These are phyloP conservation scores for Euphrasia arctica DNA, from an alignment of 305 asterid species.

Conservation along the genomic window DNA sequence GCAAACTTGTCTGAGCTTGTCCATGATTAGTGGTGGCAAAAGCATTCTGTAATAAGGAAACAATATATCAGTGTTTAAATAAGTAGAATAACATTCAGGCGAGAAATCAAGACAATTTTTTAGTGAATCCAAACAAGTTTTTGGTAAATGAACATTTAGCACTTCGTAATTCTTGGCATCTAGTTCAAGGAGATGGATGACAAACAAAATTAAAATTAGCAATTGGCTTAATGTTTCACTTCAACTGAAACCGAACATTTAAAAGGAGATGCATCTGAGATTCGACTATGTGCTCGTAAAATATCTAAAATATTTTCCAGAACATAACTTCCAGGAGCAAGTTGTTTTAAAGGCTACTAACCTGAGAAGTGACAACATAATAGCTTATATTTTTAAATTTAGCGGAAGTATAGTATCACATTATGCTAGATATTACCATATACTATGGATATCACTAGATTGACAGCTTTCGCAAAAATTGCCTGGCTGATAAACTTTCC, in stretches of 20 bases:
- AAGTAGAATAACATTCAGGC: constrained; percentile 9
- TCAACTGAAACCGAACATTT: neutral
- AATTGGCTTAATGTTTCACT: constrained; percentile 5
- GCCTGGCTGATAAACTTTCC: neutral
- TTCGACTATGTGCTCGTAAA: constrained; percentile 11
- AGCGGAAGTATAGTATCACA: neutral
- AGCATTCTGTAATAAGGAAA: constrained; percentile 48
- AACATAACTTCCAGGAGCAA: neutral
- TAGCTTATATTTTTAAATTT: constrained; percentile 16
- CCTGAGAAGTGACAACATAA: neutral
- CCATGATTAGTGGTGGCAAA: constrained; percentile 29
- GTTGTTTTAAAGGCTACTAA: constrained; percentile 13
- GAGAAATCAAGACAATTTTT: neutral
- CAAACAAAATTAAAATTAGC: neutral
- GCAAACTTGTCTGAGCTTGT: constrained; percentile 30
- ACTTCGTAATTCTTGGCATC: constrained; percentile 9
- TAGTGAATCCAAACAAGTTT: constrained; percentile 6
- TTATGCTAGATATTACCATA: neutral
- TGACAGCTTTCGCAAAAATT: neutral
- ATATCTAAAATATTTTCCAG: constrained; percentile 6
- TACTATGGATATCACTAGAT: neutral
- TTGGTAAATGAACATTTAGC: neutral
- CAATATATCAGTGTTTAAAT: neutral
- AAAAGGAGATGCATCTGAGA: neutral
- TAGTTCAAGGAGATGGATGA: constrained; percentile 2